Evolutionary conservation across 2,329 filamentous ascomycete species (phyloP), one percentile per base, ranked within the genome.

Genomic region (Shiraia sp.): DNA sequence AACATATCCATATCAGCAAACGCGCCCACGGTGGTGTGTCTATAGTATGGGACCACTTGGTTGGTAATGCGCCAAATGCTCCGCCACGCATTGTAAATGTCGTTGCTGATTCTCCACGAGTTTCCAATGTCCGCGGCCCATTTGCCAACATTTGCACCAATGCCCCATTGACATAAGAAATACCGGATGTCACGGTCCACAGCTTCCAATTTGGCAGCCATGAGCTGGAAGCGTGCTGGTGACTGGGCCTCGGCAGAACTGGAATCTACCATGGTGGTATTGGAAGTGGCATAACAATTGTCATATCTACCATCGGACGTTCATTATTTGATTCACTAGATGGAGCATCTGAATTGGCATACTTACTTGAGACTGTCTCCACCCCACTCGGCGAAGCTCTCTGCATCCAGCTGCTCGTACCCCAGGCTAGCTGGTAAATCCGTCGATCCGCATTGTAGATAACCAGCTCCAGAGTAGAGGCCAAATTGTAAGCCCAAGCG

Each of bases 321-420:
- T 10, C 10, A 27, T 6, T 2, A n/a, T 14, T 10, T 10, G 10
- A 5, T 1, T 22, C 5, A 1, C 4, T 10, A 4, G 22, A 27
- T 5, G 13, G 16, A 2, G 3, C 5, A n/a, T n/a, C n/a, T n/a
- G n/a, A 25, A 2, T 6, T n/a, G 4, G 5, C 2, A 10, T 15
- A n/a, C 12, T 63, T 63, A 82, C 73, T 82, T 82, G 9, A 82
- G 61, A 1, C 55, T 58, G 37, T 70, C 66, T 8, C 65, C 60
- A 8, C 61, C 65, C 66, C 66, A 70, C 14, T 59, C 53, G 1
- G 78, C 77, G 56, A 79, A 84, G 0, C 78, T 77, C 29, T 74
- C 63, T 1, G 81, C 82, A 60, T 86, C 83, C 12, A 79, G 63
- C 2, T 72, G 62, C 51, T 86, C 82, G 50, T 78, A 75, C 1